Percentiles rank a stretch among this genome's conserved stretches.
Evolutionary conservation across 2,329 filamentous ascomycete genomes (phyloP).

Genomic region (Chaetomium globosum): DNA sequence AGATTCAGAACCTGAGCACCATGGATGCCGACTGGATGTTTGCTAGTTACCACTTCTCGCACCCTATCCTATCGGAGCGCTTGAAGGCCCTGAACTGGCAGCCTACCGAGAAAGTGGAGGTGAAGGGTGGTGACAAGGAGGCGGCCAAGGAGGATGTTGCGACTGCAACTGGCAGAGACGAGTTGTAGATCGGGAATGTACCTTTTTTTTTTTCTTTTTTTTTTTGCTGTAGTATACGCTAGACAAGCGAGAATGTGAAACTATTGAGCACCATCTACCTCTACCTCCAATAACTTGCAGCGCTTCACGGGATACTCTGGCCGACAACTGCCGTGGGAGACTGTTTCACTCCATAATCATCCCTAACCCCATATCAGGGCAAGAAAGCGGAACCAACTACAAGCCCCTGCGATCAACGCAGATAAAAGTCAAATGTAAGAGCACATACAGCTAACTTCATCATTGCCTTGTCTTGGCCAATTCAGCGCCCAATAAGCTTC

Average conservation of each 20-base stretch:
- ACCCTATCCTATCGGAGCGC: slow-evolving; percentile 92
- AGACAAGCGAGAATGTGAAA: neutral
- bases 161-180: slow-evolving; percentile 74
- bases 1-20: slow-evolving; percentile 95
- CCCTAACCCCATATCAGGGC: slow-evolving; percentile 1
- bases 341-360: neutral
- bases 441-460: no score
- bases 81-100: slow-evolving; percentile 89
- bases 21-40: slow-evolving; percentile 99
- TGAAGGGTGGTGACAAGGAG: slow-evolving; percentile 45
- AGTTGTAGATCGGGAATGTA: slow-evolving; percentile 53
- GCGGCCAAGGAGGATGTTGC: slow-evolving; percentile 48
- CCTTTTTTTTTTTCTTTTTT: neutral
- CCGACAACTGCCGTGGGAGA: neutral
- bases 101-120: slow-evolving; percentile 55
- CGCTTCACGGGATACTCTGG: neutral
- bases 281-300: neutral
- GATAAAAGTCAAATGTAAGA: no score
- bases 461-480: no score
- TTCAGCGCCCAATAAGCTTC: no score
- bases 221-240: neutral
- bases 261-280: neutral
- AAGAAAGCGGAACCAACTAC: neutral
- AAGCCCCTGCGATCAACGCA: no score
- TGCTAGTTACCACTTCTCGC: slow-evolving; percentile 97